These are phyloP conservation scores for Daedaleopsis nitida DNA, from an alignment of 768 basidiomycete genomes.

Conservation along the genomic window DNA sequence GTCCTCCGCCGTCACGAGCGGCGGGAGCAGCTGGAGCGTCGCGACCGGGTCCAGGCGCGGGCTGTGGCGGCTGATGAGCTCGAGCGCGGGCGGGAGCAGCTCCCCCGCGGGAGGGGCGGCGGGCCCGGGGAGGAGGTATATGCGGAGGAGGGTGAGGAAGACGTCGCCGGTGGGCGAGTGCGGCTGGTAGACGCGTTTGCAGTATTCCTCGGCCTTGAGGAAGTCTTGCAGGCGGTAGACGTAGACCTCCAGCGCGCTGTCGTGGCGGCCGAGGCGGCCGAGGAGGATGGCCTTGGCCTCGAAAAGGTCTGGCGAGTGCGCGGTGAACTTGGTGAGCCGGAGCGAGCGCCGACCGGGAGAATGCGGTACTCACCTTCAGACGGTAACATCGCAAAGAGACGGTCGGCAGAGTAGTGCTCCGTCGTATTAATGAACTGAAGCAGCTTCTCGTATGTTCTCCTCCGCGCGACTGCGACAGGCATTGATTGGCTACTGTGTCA, in stretches of 20 bases:
- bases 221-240: conserved; percentile 86
- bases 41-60: conserved; percentile 80
- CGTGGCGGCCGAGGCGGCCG: conserved; percentile 87
- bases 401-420: conserved; percentile 69
- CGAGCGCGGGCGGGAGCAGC: conserved; percentile 79
- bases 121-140: conserved; percentile 79
- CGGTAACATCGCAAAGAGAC: conserved; percentile 79
- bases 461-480: conserved; percentile 43
- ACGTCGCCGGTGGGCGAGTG: conserved; percentile 53
- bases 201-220: conserved; percentile 92
- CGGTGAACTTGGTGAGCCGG: background rate
- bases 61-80: conserved; percentile 85
- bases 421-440: conserved; percentile 77
- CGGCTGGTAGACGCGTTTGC: conserved; percentile 75
- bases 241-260: conserved; percentile 93
- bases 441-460: conserved; percentile 66
- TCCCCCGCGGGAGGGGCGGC: conserved; percentile 56
- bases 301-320: conserved; percentile 61
- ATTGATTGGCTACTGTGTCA: background rate
- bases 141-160: conserved; percentile 82
- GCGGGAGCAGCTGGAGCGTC: conserved; percentile 85
- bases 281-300: conserved; percentile 92
- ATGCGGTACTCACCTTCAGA: conserved; percentile 61
- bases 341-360: background rate
- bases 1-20: conserved; percentile 82